Evolutionary conservation across 2,329 filamentous ascomycete genomes (phyloP).

Genomic region (Aspergillus puulaauensis): DNA sequence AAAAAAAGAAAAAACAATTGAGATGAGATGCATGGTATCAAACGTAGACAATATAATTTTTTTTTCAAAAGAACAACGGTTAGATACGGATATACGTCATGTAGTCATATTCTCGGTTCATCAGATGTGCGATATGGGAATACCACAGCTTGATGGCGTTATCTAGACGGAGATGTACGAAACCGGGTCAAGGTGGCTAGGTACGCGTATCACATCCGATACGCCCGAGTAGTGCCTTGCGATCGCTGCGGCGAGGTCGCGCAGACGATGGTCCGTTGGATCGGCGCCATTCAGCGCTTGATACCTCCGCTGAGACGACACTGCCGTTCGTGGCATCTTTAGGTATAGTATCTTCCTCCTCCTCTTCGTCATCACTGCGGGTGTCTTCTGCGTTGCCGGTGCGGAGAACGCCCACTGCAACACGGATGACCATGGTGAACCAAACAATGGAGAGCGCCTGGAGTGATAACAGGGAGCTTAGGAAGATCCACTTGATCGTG

Average conservation of each 20-base stretch:
- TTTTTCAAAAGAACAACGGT: not conserved
- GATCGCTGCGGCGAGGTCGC: slow-evolving; percentile 40
- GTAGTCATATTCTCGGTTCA: slow-evolving; percentile 8
- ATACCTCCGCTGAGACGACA: slow-evolving; percentile 24
- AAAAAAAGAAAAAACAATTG: slow-evolving; percentile 14
- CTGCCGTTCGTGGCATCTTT: slow-evolving; percentile 25
- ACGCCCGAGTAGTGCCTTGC: slow-evolving; percentile 74
- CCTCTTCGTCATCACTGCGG: slow-evolving; percentile 81
- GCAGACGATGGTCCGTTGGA: slow-evolving; percentile 34
- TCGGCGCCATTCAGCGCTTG: slow-evolving; percentile 33
- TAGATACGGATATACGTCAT: slow-evolving; percentile 6
- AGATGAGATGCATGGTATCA: slow-evolving; percentile 22
- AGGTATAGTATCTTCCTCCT: slow-evolving; percentile 37
- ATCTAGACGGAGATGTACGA: not conserved
- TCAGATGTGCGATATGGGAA: slow-evolving; percentile 3
- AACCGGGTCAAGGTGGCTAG: slow-evolving; percentile 11
- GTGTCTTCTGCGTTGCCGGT: slow-evolving; percentile 78
- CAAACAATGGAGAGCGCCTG: slow-evolving; percentile 80
- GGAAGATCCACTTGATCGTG: slow-evolving; percentile 72
- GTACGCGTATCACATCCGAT: slow-evolving; percentile 77
- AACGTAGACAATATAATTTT: slow-evolving; percentile 13
- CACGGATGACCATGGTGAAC: slow-evolving; percentile 84
- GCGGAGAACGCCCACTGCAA: slow-evolving; percentile 75
- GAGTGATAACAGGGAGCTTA: slow-evolving; percentile 72
- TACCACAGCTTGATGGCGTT: not conserved